Evolutionary conservation across 2,329 filamentous ascomycete species (phyloP), one percentile per base, ranked within the genome.

Genomic region (Epichloe sylvatica): DNA sequence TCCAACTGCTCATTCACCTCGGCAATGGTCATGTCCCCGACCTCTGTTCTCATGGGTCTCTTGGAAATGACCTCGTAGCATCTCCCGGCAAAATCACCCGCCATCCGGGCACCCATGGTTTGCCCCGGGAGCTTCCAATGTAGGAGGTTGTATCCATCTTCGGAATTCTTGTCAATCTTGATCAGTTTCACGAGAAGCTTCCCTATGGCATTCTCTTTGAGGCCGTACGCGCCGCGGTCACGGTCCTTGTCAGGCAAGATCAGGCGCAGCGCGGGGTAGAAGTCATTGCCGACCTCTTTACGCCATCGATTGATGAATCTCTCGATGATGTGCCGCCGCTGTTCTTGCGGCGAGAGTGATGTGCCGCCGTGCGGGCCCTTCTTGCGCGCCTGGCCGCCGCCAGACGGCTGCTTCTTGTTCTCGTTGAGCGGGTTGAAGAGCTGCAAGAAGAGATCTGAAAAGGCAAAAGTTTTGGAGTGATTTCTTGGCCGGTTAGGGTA

Each of bases 231-330:
- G 17, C 85, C 84, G 45, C 92, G 80, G 60, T 97, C 89, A 38
- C 89, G 80, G 61, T 98, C 92, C 62, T 94, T 94, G 59, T 94
- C 88, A 0, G 91, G 90, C 3, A 96, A 74, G 51, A 97, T 95
- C 44, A 98, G 76, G 19, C 92, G 82, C 65, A 98, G 77, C 2
- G 88, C 91, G 0, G 92, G 92, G 62, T 92, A 97, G 59, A 98
- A 86, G 65, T 98, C 92, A 57, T 87, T 72, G 25, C 92, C 92
- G 21, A 96, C 90, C 53, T 95, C 83, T 50, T 80, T 80, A 38
- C 90, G 80, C 92, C 92, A 98, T 63, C 80, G 77, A 13, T 78
- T 76, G 57, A 98, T 87, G 69, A 95, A 98, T 7, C 83, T 75
- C 49, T 90, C 80, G 55, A 98, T 88, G 56, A 96, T 85, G 57